Percentiles rank a stretch among this genome's conserved stretches.
These are phyloP conservation scores for Plectosphaerella cucumerina DNA, from an alignment of 2,329 filamentous ascomycete species.

Conservation along the genomic window DNA sequence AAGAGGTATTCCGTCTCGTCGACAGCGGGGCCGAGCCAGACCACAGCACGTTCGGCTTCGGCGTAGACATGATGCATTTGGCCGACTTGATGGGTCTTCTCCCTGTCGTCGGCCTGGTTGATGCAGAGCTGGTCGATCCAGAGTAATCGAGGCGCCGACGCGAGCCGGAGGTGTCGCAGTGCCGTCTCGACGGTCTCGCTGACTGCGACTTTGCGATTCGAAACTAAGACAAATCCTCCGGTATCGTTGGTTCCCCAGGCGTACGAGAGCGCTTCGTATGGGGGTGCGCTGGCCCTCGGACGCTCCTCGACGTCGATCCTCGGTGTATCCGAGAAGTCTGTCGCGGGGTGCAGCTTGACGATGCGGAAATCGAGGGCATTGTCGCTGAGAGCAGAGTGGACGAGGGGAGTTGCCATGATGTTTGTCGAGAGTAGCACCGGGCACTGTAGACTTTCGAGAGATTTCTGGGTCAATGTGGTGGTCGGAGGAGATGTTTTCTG, in stretches of 20 bases:
- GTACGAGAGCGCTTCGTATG: slow-evolving; percentile 16
- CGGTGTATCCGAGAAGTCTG: neutral
- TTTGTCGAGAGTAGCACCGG: too few species aligned
- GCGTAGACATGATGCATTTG: slow-evolving; percentile 14
- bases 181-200: neutral
- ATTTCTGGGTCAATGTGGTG: too few species aligned
- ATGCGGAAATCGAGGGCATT: neutral
- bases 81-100: slow-evolving; percentile 14
- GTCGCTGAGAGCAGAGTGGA: neutral
- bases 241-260: slow-evolving; percentile 11
- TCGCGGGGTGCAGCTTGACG: neutral
- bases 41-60: slow-evolving; percentile 9
- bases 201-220: neutral
- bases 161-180: slow-evolving; percentile 6
- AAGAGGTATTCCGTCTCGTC: neutral
- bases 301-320: slow-evolving; percentile 10
- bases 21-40: slow-evolving; percentile 13
- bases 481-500: too few species aligned
- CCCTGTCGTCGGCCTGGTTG: slow-evolving; percentile 10
- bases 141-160: slow-evolving; percentile 1
- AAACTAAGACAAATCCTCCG: slow-evolving; percentile 2
- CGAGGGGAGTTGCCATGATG: neutral
- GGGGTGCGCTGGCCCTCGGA: neutral
- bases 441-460: too few species aligned
- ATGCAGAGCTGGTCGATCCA: slow-evolving; percentile 19